Evolutionary conservation across 129 eudicot species (phyloP).

Genomic region (Centaurea solstitialis): DNA sequence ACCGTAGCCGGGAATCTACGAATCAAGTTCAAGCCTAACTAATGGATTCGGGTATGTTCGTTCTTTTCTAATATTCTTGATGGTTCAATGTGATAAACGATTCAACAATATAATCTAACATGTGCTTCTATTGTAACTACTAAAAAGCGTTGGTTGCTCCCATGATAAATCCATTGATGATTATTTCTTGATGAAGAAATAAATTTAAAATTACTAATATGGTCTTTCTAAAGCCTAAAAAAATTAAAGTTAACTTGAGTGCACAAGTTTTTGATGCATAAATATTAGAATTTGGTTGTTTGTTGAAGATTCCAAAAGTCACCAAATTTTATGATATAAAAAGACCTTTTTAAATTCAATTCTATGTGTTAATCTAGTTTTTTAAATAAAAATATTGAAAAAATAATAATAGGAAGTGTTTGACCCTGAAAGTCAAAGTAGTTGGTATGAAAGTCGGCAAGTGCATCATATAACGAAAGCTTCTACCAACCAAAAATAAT

Average conservation of each 20-base stretch:
- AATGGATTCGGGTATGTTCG: too few relatives aligned
- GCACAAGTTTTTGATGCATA: neutral
- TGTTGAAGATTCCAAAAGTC: neutral
- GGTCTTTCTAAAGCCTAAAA: too few relatives aligned
- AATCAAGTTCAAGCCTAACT: too few relatives aligned
- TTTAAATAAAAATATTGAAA: neutral
- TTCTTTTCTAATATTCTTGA: too few relatives aligned
- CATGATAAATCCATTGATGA: too few relatives aligned
- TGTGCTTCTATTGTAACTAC: too few relatives aligned
- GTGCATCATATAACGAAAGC: neutral
- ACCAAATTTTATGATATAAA: neutral
- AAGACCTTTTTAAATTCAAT: neutral
- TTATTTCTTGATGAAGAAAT: neutral
- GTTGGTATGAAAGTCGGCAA: slow-evolving; percentile 18
- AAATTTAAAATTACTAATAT: too few relatives aligned
- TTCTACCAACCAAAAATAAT: slow-evolving; percentile 21
- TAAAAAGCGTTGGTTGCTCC: too few relatives aligned
- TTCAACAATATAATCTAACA: too few relatives aligned
- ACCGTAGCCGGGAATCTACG: too few relatives aligned
- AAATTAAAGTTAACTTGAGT: too few relatives aligned
- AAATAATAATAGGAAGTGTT: neutral
- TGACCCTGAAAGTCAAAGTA: slow-evolving; percentile 23
- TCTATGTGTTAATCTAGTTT: neutral
- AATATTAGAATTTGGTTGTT: neutral
- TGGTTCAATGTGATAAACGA: too few relatives aligned